Evolutionary conservation across 2,329 filamentous ascomycete genomes (phyloP).

Genomic region (Arthrocladium fulminans): DNA sequence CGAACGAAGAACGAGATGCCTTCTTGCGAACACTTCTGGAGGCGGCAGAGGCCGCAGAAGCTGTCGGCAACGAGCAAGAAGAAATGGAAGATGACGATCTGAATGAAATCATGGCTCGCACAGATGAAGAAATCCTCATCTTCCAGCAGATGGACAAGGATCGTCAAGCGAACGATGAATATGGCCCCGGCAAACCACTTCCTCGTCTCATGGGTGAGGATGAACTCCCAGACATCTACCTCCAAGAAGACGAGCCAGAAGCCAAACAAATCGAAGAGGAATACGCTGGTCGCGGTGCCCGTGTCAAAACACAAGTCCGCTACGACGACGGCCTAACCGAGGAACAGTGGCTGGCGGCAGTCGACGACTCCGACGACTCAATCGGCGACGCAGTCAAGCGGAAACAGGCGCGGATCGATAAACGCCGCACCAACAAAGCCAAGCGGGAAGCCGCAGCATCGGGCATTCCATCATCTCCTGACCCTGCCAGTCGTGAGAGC

Average conservation of each 20-base stretch:
- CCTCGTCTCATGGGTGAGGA: slow-evolving; percentile 78
- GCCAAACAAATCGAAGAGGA: slow-evolving; percentile 66
- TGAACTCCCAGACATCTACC: slow-evolving; percentile 89
- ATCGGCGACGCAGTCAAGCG: slow-evolving; percentile 88
- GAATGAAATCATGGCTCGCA: slow-evolving; percentile 87
- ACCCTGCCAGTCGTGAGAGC: slow-evolving; percentile 54
- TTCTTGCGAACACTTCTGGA: slow-evolving; percentile 91
- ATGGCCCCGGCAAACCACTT: slow-evolving; percentile 60
- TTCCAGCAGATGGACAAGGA: slow-evolving; percentile 83
- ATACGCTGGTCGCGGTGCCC: slow-evolving; percentile 74
- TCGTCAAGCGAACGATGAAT: slow-evolving; percentile 55
- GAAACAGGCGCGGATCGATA: slow-evolving; percentile 77
- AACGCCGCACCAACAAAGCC: slow-evolving; percentile 65
- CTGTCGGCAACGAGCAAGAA: slow-evolving; percentile 68
- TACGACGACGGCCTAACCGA: slow-evolving; percentile 97
- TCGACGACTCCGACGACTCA: slow-evolving; percentile 90
- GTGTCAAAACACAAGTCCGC: slow-evolving; percentile 86
- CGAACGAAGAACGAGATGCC: slow-evolving; percentile 93
- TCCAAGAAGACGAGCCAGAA: slow-evolving; percentile 74
- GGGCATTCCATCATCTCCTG: slow-evolving; percentile 63
- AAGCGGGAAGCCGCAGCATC: slow-evolving; percentile 44
- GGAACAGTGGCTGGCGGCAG: slow-evolving; percentile 97
- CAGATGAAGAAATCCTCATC: slow-evolving; percentile 62
- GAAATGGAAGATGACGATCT: slow-evolving; percentile 99
- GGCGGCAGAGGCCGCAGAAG: slow-evolving; percentile 58